Evolutionary conservation across 768 basidiomycete genomes (phyloP).

Genomic region (Tricholomella constricta): DNA sequence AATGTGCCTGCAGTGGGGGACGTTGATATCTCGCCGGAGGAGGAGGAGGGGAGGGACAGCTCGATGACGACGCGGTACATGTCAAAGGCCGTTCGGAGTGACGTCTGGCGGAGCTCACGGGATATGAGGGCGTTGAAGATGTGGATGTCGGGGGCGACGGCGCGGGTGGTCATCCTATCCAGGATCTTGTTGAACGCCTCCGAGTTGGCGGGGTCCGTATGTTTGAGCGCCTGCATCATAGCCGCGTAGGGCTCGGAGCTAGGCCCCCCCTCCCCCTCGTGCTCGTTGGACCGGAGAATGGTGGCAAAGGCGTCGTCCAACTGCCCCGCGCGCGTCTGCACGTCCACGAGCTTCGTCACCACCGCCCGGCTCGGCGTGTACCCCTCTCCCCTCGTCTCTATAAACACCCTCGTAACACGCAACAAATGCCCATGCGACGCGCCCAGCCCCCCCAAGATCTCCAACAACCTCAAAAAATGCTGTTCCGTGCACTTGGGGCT

Average conservation of each 20-base stretch:
- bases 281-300: slow-evolving; percentile 22
- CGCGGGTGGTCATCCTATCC: slow-evolving; percentile 38
- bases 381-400: slow-evolving; percentile 21
- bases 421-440: slow-evolving; percentile 16
- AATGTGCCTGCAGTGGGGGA: slow-evolving; percentile 47
- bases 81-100: slow-evolving; percentile 39
- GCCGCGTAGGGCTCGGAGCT: slow-evolving; percentile 35
- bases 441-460: slow-evolving; percentile 19
- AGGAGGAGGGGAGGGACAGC: slow-evolving; percentile 27
- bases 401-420: slow-evolving; percentile 23
- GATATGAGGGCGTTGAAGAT: slow-evolving; percentile 55
- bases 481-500: slow-evolving; percentile 30
- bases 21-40: too few relatives aligned
- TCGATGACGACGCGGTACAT: slow-evolving; percentile 43
- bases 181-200: slow-evolving; percentile 37
- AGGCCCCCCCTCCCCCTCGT: slow-evolving; percentile 6
- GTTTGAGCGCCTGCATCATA: slow-evolving; percentile 39
- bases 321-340: slow-evolving; percentile 34
- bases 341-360: slow-evolving; percentile 38
- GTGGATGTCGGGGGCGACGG: slow-evolving; percentile 36
- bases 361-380: slow-evolving; percentile 31
- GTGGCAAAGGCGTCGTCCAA: slow-evolving; percentile 31
- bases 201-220: slow-evolving; percentile 29
- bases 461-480: slow-evolving; percentile 27
- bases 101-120: slow-evolving; percentile 33